Base-by-base conservation (phyloP, 2,329 filamentous ascomycete species). In the Macrophomina tecta region DNA sequence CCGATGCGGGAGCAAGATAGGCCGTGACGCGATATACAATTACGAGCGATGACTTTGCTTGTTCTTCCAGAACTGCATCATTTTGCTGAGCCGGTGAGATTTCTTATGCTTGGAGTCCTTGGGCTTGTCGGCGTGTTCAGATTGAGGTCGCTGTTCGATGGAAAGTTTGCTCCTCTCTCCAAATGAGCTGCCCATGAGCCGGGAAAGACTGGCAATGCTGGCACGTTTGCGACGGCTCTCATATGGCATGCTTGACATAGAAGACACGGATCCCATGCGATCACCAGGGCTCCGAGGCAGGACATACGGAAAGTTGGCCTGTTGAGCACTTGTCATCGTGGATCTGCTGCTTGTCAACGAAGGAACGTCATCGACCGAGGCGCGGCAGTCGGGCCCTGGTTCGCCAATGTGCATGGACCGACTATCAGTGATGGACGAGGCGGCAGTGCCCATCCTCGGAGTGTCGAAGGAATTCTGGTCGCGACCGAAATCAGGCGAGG, bases 11-110 rank as follows among this genome's bases (percentile, higher is more conserved):
- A 49, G 58, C 58, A 45, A 36, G 58, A 62, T 49, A 62, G 58
- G 58, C 58, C 58, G 58, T 64, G 61, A 53, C 61, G 23, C 23
- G 61, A 52, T 53, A 53, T 64, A 52, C 46, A 52, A 40, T 52
- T 64, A 52, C 49, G 46, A 64, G 38, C 34, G 61, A 16, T 12
- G 48, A 49, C 16, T 55, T 42, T 78, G 76, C 69, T 77, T 78
- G 8, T 73, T 71, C 78, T 90, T 92, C 90, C 90, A 94, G 77
- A 94, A 94, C 72, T 90, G 88, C 84, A 93, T 88, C 81, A 93
- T 84, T 62, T 90, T 89, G 75, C 91, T 90, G 45, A 93, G 79
- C 36, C 90, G 86, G 75, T 89, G 91, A 45, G 87, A 82, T 76
- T 89, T 91, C 82, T 89, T 91, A 75, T 87, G 88, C 71, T 81